Evolutionary conservation across 169 alveolate genomes (phyloP).

Genomic region (Plasmodium ovale): DNA sequence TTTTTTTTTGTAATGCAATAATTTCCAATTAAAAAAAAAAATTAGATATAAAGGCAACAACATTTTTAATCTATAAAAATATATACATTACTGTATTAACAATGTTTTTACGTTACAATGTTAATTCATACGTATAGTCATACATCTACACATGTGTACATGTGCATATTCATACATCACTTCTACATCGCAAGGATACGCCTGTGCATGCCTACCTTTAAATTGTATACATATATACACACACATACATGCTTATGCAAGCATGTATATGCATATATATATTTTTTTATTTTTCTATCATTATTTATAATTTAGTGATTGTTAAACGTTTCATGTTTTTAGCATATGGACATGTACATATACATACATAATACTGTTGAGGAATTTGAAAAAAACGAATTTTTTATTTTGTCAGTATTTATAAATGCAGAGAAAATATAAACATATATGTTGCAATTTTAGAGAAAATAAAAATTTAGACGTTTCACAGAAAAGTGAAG

Average conservation of each 20-base stretch:
- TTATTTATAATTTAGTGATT: slow-evolving; percentile 45
- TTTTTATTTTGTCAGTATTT: slow-evolving; percentile 23
- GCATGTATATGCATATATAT: slow-evolving; percentile 2
- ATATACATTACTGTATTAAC: neutral
- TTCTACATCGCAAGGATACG: slow-evolving; percentile 13
- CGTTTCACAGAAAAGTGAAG: slow-evolving; percentile 14
- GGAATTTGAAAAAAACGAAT: slow-evolving; percentile 27
- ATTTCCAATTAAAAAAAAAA: slow-evolving; percentile 68
- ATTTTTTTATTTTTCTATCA: neutral
- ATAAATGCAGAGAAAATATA: slow-evolving; percentile 10
- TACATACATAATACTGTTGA: slow-evolving; percentile 40
- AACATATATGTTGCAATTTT: slow-evolving; percentile 2
- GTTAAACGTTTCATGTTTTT: slow-evolving; percentile 9
- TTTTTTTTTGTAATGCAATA: slow-evolving; percentile 57
- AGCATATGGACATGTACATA: neutral
- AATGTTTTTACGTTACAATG: slow-evolving; percentile 27
- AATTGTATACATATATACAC: neutral
- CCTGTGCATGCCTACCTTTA: slow-evolving; percentile 17
- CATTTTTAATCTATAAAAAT: slow-evolving; percentile 65
- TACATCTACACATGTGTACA: slow-evolving; percentile 7
- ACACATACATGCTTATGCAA: slow-evolving; percentile 5
- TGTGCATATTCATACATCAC: neutral
- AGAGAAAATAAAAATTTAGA: slow-evolving; percentile 24
- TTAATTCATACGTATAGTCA: slow-evolving; percentile 40
- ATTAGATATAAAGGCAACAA: slow-evolving; percentile 20